Evolutionary conservation across 768 basidiomycete genomes (phyloP).

Genomic region (Amanita pseudoporphyria): DNA sequence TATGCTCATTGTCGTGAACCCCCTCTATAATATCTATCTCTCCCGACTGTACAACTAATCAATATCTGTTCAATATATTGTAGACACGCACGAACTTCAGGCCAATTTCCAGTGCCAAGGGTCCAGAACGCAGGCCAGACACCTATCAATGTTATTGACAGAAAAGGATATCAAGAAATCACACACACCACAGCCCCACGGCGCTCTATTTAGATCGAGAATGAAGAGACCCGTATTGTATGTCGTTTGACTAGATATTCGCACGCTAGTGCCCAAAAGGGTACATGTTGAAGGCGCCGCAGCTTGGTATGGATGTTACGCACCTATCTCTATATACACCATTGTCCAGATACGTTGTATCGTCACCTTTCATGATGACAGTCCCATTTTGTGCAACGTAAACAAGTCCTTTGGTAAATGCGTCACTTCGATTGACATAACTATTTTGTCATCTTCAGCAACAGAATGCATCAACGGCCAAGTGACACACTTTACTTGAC

Average conservation of each 20-base stretch:
- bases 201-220: constrained; percentile 74
- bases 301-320: neutral
- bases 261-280: constrained; percentile 39
- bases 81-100: constrained; percentile 33
- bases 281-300: neutral
- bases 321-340: constrained; percentile 59
- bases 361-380: constrained; percentile 72
- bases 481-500: constrained; percentile 54
- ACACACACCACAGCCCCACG: constrained; percentile 80
- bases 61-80: neutral
- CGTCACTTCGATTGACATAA: constrained; percentile 48
- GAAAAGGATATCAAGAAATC: neutral
- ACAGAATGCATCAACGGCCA: neutral
- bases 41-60: constrained; percentile 38
- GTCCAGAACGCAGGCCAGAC: constrained; percentile 86
- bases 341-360: constrained; percentile 42
- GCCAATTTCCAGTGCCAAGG: constrained; percentile 52
- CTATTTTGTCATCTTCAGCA: constrained; percentile 6
- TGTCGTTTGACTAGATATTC: constrained; percentile 53
- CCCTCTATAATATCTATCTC: constrained; percentile 84
- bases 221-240: constrained; percentile 80
- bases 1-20: constrained; percentile 77
- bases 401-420: constrained; percentile 43
- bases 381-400: constrained; percentile 47
- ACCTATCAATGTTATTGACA: constrained; percentile 26